phyloP scores from a whole-genome alignment of 345 rosid genomes.

The Erysimum cheiranthoides region DNA sequence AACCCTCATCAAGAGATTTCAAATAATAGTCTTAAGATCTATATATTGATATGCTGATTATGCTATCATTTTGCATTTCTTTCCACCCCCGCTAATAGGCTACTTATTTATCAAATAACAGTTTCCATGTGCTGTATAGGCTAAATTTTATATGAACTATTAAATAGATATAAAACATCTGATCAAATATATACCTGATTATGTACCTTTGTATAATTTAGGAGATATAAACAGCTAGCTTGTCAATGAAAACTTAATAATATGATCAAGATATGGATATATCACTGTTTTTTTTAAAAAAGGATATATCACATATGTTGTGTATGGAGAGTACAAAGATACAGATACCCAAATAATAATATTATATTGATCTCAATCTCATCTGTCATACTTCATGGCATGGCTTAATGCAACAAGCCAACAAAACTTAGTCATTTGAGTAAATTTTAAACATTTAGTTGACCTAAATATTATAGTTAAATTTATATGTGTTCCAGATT shows the following conservation, averaged over 20 bases:
- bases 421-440: conserved; percentile 20
- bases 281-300: neutral
- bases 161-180: neutral
- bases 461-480: conserved; percentile 32
- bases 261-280: conserved; percentile 21
- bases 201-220: conserved; percentile 8
- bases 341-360: neutral
- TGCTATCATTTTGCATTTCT: neutral
- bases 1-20: conserved; percentile 5
- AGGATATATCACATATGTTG: neutral
- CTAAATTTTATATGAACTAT: neutral
- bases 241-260: conserved; percentile 25
- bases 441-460: conserved; percentile 30
- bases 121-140: conserved; percentile 10
- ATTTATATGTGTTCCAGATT: conserved; percentile 23
- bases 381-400: conserved; percentile 41
- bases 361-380: conserved; percentile 22
- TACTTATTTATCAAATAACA: neutral
- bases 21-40: conserved; percentile 4
- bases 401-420: conserved; percentile 36
- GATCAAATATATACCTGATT: neutral
- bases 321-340: conserved; percentile 18
- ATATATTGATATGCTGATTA: neutral
- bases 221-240: conserved; percentile 21
- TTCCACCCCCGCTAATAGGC: neutral